These are phyloP conservation scores for Pyronema domesticum DNA, from an alignment of 495 filamentous ascomycete species.

Conservation along the genomic window DNA sequence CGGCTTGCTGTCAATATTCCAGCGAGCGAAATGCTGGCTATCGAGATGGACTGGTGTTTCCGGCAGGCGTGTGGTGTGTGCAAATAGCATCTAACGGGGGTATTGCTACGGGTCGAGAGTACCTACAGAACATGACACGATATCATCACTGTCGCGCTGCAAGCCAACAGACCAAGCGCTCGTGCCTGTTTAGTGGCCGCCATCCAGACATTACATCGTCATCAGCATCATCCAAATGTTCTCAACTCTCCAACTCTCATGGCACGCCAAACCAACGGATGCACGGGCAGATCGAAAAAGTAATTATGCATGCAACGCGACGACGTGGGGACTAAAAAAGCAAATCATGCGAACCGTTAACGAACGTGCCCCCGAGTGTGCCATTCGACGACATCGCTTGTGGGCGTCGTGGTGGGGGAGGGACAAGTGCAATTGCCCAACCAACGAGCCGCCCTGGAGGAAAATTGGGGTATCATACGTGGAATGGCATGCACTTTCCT, in stretches of 20 bases:
- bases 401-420: background rate
- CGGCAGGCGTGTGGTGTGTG: background rate
- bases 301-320: conserved; percentile 1
- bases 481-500: background rate
- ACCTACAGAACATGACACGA: conserved; percentile 1
- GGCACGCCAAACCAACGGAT: background rate
- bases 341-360: conserved; percentile 5
- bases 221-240: too few species aligned
- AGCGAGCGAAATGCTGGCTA: background rate
- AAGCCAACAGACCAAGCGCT: too few species aligned
- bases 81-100: background rate
- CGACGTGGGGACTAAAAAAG: conserved; percentile 1
- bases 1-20: background rate
- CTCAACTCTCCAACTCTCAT: too few species aligned
- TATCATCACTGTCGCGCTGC: background rate
- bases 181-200: too few species aligned
- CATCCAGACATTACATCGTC: too few species aligned
- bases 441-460: background rate
- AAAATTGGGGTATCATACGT: conserved; percentile 3
- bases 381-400: conserved; percentile 1
- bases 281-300: background rate
- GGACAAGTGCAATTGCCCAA: background rate
- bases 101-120: background rate
- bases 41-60: background rate
- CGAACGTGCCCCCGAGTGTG: background rate